Percentiles rank a stretch among this genome's conserved stretches.
These are phyloP conservation scores for Septoria linicola DNA, from an alignment of 2,329 filamentous ascomycete genomes.

Conservation along the genomic window DNA sequence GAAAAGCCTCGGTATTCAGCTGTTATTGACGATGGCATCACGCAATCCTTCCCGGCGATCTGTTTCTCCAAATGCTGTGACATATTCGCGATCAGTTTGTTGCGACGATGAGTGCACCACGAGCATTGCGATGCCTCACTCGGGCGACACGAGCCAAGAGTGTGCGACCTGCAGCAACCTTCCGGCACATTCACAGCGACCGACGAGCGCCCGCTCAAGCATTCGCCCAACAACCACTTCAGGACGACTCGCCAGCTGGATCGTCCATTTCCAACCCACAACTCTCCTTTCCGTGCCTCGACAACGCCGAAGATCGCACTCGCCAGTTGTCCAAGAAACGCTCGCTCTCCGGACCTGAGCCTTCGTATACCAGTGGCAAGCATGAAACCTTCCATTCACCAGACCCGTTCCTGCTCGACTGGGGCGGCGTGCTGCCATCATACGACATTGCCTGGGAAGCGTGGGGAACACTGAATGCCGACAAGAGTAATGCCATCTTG, in stretches of 20 bases:
- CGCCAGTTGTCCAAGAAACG: slow-evolving; percentile 69
- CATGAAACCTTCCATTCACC: slow-evolving; percentile 73
- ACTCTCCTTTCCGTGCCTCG: slow-evolving; percentile 86
- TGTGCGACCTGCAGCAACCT: too few relatives aligned
- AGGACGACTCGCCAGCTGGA: slow-evolving; percentile 31
- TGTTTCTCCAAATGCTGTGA: too few relatives aligned
- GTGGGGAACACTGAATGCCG: slow-evolving; percentile 78
- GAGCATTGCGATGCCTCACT: too few relatives aligned
- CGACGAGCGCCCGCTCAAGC: slow-evolving; percentile 22
- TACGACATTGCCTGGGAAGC: slow-evolving; percentile 92
- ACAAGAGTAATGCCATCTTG: slow-evolving; percentile 84
- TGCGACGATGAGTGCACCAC: too few relatives aligned
- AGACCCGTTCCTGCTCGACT: slow-evolving; percentile 79
- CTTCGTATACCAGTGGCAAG: slow-evolving; percentile 87
- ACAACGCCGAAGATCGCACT: slow-evolving; percentile 72
- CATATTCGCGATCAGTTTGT: too few relatives aligned
- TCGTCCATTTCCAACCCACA: slow-evolving; percentile 68
- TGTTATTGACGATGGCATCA: too few relatives aligned
- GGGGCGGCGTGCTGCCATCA: slow-evolving; percentile 86
- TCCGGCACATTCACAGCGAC: slow-evolving; percentile 20
- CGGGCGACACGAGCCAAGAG: too few relatives aligned
- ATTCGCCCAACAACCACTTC: slow-evolving; percentile 26
- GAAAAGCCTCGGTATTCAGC: too few relatives aligned
- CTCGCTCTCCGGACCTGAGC: slow-evolving; percentile 75
- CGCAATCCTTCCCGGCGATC: too few relatives aligned